Evolutionary conservation across 2,329 filamentous ascomycete genomes (phyloP).

Genomic region (Cercospora berteroae): DNA sequence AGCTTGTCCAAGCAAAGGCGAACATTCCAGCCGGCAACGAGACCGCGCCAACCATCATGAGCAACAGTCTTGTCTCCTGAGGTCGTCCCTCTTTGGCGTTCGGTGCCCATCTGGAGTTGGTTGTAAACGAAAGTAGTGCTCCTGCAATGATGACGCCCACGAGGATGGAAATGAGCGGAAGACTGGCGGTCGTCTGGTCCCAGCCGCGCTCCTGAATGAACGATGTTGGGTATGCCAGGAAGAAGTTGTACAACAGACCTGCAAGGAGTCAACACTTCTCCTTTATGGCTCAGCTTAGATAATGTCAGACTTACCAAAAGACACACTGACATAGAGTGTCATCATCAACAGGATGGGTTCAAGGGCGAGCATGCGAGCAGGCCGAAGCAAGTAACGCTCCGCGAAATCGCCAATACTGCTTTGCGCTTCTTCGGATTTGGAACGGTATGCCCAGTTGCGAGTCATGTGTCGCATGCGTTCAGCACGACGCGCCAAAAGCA

Average conservation of each 20-base stretch:
- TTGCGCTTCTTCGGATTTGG: slow-evolving; percentile 43
- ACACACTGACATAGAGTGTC: slow-evolving; percentile 32
- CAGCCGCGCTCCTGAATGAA: slow-evolving; percentile 73
- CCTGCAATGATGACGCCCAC: slow-evolving; percentile 63
- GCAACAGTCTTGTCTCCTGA: slow-evolving; percentile 46
- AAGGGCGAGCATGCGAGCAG: slow-evolving; percentile 45
- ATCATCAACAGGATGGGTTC: slow-evolving; percentile 49
- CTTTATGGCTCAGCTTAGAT: background rate
- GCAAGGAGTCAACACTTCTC: background rate
- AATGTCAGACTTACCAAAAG: slow-evolving; percentile 34
- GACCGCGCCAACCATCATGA: slow-evolving; percentile 41
- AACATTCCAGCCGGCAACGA: slow-evolving; percentile 39
- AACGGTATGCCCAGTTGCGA: slow-evolving; percentile 43
- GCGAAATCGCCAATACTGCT: slow-evolving; percentile 41
- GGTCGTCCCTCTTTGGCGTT: slow-evolving; percentile 40
- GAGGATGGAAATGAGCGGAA: slow-evolving; percentile 71
- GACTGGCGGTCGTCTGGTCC: slow-evolving; percentile 70
- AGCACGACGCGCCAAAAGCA: slow-evolving; percentile 43
- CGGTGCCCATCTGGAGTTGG: slow-evolving; percentile 44
- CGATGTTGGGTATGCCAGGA: slow-evolving; percentile 34
- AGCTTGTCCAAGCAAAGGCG: slow-evolving; percentile 41
- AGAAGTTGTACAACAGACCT: slow-evolving; percentile 39
- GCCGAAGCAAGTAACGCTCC: slow-evolving; percentile 44
- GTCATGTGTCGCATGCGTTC: slow-evolving; percentile 30
- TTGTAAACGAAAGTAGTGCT: slow-evolving; percentile 39